phyloP scores from a whole-genome alignment of 2,329 filamentous ascomycete species.

The Helotiales sp. region DNA sequence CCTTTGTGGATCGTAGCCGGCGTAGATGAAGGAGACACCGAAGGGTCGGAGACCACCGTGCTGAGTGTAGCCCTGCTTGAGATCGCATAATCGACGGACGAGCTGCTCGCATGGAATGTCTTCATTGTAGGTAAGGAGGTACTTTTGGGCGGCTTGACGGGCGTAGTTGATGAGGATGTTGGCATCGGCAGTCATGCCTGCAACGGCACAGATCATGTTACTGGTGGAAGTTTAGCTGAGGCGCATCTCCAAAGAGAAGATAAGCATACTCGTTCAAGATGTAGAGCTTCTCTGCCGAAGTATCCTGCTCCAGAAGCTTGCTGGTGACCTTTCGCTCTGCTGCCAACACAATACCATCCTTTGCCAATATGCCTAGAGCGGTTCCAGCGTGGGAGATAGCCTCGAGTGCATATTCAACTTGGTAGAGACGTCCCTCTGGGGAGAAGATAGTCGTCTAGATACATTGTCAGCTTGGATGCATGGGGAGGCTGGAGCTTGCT shows the following conservation, averaged over 20 bases:
- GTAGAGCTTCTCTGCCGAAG: slow-evolving; percentile 99
- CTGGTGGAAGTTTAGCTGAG: slow-evolving; percentile 52
- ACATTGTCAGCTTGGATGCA: slow-evolving; percentile 37
- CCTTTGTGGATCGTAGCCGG: slow-evolving; percentile 92
- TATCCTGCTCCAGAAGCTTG: slow-evolving; percentile 98
- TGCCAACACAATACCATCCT: slow-evolving; percentile 97
- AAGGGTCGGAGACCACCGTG: slow-evolving; percentile 98
- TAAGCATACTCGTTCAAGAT: slow-evolving; percentile 89
- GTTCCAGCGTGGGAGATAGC: slow-evolving; percentile 98
- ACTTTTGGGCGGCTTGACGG: slow-evolving; percentile 93
- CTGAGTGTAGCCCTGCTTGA: slow-evolving; percentile 99
- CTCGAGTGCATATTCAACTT: slow-evolving; percentile 98
- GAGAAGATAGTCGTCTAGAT: slow-evolving; percentile 98
- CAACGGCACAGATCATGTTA: slow-evolving; percentile 99
- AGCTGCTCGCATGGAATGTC: slow-evolving; percentile 99
- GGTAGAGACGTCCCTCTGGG: slow-evolving; percentile 95
- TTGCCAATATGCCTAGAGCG: slow-evolving; percentile 92
- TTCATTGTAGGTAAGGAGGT: slow-evolving; percentile 99
- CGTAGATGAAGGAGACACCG: slow-evolving; percentile 99
- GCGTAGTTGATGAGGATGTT: slow-evolving; percentile 99
- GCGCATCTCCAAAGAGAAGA: not conserved
- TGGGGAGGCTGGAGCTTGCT: slow-evolving; percentile 32
- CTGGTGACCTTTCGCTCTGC: slow-evolving; percentile 99
- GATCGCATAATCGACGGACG: slow-evolving; percentile 91
- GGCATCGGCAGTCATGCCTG: slow-evolving; percentile 98